Evolutionary conservation across 2,329 filamentous ascomycete species (phyloP), one percentile per base, ranked within the genome.

Genomic region (Gliomastix tumulicola): DNA sequence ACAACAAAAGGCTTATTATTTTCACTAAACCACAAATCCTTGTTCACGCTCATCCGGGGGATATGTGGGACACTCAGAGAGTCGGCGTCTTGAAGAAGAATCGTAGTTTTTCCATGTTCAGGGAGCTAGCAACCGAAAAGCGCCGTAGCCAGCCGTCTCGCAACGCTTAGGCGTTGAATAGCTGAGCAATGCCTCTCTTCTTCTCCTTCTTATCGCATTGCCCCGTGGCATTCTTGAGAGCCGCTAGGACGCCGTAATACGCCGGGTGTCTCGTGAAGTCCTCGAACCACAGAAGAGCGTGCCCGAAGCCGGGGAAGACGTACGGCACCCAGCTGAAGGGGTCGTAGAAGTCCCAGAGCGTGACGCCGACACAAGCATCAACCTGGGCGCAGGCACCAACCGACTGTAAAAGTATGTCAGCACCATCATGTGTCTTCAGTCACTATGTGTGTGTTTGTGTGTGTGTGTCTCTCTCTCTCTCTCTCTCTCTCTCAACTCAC

Each of bases 241-340:
- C 60, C 39, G 49, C 49, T 10, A 62, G 44, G 21, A 59, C 49
- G 13, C 56, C 59, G 13, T 56, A 46, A 42, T 63, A 68, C 3
- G 66, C 65, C 0, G 65, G 63, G 42, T 70, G 64, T 40, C 56
- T 57, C 21, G 49, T 52, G 33, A 63, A 61, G 44, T 65, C 55
- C 7, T 59, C 51, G 38, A 64, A 62, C 59, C 63, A 68, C 20
- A 65, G 55, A 34, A 60, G 53, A 2, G 66, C 59, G 20, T 53
- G 58, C 5, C 65, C 66, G 34, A 62, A 44, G 4, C 65, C 65
- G 3, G 49, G 41, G 45, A 67, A 68, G 4, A 56, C 52, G 31
- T 47, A 46, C 5, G 65, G 64, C 11, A 69, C 51, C 66, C 63
- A 69, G 40, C 51, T 56, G 46, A 55, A 56, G 30, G 54, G 54